Conservation (phyloP, 176 grass and related monocot species). For the Aegilops umbellulata region DNA sequence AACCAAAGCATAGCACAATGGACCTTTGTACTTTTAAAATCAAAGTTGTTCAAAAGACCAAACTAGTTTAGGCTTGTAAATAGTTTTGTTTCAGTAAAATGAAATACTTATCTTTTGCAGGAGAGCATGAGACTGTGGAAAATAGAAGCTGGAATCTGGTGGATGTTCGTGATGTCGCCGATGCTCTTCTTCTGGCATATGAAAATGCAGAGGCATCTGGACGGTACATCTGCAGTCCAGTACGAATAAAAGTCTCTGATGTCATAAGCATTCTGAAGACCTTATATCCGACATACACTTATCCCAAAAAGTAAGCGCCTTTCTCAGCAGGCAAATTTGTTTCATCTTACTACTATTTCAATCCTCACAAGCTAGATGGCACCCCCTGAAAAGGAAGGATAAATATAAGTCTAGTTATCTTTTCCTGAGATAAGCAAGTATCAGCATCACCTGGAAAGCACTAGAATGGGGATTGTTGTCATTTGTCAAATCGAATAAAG, state of each 20-base stretch:
- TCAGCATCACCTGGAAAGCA: background rate
- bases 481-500: background rate
- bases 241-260: slow-evolving; percentile 3
- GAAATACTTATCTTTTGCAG: slow-evolving; percentile 12
- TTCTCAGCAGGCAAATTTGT: background rate
- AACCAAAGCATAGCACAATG: background rate
- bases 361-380: background rate
- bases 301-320: background rate
- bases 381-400: background rate
- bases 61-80: background rate
- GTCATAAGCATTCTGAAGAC: slow-evolving; percentile 13
- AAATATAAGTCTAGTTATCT: background rate
- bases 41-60: background rate
- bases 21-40: background rate
- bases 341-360: background rate
- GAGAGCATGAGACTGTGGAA: background rate
- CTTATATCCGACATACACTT: background rate
- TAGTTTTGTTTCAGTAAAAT: background rate
- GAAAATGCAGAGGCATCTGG: slow-evolving; percentile 22
- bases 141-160: slow-evolving; percentile 13
- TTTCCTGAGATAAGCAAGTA: background rate
- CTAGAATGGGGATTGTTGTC: background rate
- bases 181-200: slow-evolving; percentile 29
- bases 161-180: slow-evolving; percentile 41
- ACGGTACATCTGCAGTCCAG: slow-evolving; percentile 37